Evolutionary conservation across 176 grass and related monocot species (phyloP), one percentile per base, ranked within the genome.

Genomic region (Carex pumila): DNA sequence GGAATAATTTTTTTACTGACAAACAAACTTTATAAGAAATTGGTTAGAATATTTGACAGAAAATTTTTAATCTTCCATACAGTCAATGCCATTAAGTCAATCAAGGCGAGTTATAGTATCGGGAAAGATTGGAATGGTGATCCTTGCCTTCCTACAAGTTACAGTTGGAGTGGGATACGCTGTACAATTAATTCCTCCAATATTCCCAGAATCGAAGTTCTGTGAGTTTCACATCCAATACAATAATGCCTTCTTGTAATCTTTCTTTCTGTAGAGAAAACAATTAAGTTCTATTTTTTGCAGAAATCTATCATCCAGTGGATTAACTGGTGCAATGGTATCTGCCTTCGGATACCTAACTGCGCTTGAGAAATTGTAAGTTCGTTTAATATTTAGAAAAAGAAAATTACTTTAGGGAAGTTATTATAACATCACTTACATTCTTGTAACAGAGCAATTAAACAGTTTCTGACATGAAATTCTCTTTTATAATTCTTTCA

Each of bases 271-370:
- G 36, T 37, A 39, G 5, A 0, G 37, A 29, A 1, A 55, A 29
- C 19, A 56, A 56, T 78, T 29, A 31, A 61, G 4, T 54, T 59
- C 6, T 21, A 37, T 39, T 6, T 72, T 85, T 47, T 49, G 12
- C 15, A 89, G 82, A 75, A 83, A 36, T 79, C 66, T 89, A 90
- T 89, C 8, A 85, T 85, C 85, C 9, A 13, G 32, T 80, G 85
- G 69, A 76, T 83, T 86, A 80, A 88, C 34, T 65, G 83, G 64
- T 30, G 52, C 12, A 87, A 78, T 54, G 32, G 10, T 84, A 59
- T 55, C 54, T 81, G 79, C 34, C 50, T 81, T 81, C 45, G 79
- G 79, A 47, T 7, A 64, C 61, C 36, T 81, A 63, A 65, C 7
- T 25, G n/a, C 30, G 12, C 79, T 81, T 25, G 61, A 65, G 59